Base-by-base conservation (phyloP, 1,139 yeast species). In the Blastobotrys aristatus region DNA sequence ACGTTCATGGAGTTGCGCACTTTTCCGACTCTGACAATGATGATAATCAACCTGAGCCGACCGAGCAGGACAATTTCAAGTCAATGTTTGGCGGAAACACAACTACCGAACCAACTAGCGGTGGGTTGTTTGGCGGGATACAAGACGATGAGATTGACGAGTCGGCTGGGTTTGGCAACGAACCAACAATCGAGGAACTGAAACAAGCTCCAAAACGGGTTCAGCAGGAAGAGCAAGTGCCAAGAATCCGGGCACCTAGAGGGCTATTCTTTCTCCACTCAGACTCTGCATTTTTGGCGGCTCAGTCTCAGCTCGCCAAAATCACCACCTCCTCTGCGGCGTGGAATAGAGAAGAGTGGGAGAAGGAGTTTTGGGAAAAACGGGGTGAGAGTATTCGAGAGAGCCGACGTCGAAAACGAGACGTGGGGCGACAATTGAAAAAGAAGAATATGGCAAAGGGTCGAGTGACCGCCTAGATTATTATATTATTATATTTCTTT, bases 241-340 rank as follows among this genome's bases (percentile, higher is more conserved):
- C 46, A 5, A 16, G 22, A 13, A 21, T 36, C 21, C 35, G 41
- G 10, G 37, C 44, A 3, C 29, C 30, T 4, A 58, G 70, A 44
- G 90, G 92, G 0, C 70, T 90, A 30, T 90, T 90, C 65, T 90
- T 95, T 76, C 69, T 82, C 2, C 97, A 90, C 62, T 71, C 73
- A 11, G 85, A 84, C 27, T 89, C 97, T 0, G 96, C 96, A 0
- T 92, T 87, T 65, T 71, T 90, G 57, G 78, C 77, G 46, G 82
- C 96, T 0, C 97, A 89, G 65, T 74, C 96, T 0, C 95, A 87
- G 62, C 64, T 88, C 44, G 77, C 77, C 51, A 82, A 80, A 58
- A 41, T 49, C 13, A 20, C 57, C 38, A 20, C 57, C 38, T 58
- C 58, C 17, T 50, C 47, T 17, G 56, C 60, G 27, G 54, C 57